Percentiles rank a stretch among this genome's conserved stretches.
Evolutionary conservation across 306 rosid species (phyloP).

Genomic region (Crataegus laevigata): DNA sequence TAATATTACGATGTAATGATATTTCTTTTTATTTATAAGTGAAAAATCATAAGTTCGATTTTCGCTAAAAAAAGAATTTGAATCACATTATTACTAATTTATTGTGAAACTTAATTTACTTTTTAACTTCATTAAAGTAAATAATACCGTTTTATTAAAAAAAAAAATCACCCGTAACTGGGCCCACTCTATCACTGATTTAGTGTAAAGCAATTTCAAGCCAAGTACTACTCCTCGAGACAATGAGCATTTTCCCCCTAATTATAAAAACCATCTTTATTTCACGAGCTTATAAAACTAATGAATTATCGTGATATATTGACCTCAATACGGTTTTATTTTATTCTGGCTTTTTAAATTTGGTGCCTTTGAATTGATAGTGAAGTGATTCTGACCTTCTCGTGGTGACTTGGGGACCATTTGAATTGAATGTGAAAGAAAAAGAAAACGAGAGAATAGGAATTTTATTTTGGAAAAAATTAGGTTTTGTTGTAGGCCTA

Average conservation of each 20-base stretch:
- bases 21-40: no score
- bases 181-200: not conserved
- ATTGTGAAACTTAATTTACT: no score
- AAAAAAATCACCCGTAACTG: no score
- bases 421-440: not conserved
- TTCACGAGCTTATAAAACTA: not conserved
- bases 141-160: no score
- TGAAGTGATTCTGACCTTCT: not conserved
- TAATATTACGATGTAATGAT: no score
- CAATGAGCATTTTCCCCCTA: not conserved
- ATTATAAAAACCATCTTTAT: no score
- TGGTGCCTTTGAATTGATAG: not conserved
- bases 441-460: not conserved
- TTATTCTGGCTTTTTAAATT: not conserved
- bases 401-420: conserved; percentile 3
- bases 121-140: no score
- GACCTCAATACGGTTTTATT: not conserved
- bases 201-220: not conserved
- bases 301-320: not conserved
- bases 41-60: no score
- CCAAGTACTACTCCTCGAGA: not conserved
- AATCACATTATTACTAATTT: no score
- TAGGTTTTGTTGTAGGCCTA: no score
- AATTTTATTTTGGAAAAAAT: no score
- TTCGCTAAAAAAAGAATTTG: no score